A percentile compares a stretch with the other conserved stretches of the same genome.
phyloP scores from a whole-genome alignment of 106 monocot species.

The Narthecium ossifragum region DNA sequence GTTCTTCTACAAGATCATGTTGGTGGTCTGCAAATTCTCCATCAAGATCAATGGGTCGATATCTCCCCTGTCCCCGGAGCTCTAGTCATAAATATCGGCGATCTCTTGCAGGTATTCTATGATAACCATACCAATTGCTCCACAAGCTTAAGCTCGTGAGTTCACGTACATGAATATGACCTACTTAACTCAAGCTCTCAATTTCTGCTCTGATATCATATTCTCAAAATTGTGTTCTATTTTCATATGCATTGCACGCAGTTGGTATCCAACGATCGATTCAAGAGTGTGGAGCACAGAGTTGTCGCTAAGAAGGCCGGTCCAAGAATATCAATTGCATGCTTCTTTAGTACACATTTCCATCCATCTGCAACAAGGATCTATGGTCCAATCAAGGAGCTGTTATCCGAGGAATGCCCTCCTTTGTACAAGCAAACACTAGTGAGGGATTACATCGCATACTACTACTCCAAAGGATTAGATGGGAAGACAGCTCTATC shows the following conservation, averaged over 20 bases:
- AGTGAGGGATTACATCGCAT: slow-evolving; percentile 4
- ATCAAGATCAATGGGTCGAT: slow-evolving; percentile 11
- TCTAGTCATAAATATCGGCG: slow-evolving; percentile 10
- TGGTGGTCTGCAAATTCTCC: slow-evolving; percentile 10
- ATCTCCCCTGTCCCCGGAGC: slow-evolving; percentile 1
- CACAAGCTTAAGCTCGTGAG: not conserved
- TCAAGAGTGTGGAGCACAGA: slow-evolving; percentile 25
- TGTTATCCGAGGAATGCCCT: slow-evolving; percentile 10
- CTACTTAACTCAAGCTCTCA: not conserved
- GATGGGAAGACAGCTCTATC: slow-evolving; percentile 1
- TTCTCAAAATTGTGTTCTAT: too few relatives aligned
- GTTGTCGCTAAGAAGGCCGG: slow-evolving; percentile 15
- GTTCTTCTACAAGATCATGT: slow-evolving; percentile 11
- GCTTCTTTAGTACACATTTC: slow-evolving; percentile 7
- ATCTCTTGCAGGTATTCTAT: slow-evolving; percentile 5
- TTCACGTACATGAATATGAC: not conserved
- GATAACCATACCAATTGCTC: too few relatives aligned
- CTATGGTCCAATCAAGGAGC: slow-evolving; percentile 21
- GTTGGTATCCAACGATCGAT: slow-evolving; percentile 21
- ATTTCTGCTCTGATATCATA: too few relatives aligned
- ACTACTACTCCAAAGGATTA: slow-evolving; percentile 2
- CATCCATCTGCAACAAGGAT: not conserved
- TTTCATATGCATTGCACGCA: too few relatives aligned
- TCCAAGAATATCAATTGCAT: slow-evolving; percentile 19
- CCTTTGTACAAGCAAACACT: slow-evolving; percentile 12